Evolutionary conservation across 345 rosid genomes (phyloP), one percentile per base, ranked within the genome.

Genomic region (Boechera stricta): DNA sequence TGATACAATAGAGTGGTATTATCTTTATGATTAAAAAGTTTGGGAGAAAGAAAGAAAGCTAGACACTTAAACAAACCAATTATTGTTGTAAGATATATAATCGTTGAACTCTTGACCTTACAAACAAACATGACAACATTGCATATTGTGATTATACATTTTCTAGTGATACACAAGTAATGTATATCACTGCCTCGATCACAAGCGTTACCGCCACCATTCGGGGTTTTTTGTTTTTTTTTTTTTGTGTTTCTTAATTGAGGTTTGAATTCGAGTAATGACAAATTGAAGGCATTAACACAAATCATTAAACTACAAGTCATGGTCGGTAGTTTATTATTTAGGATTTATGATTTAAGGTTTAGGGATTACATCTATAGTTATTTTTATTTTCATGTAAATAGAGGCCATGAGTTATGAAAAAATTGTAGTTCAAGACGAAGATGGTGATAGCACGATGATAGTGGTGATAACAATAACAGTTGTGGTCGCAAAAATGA

Each of bases 91-190:
- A 58, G 35, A 47, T 5, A 47, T 58, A 33, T 7, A 7, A 35
- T 45, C 16, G 5, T 58, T 59, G 1, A 45, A 21, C 47, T 21
- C n/a, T 47, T 29, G 67, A 47, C 16, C 58, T 71, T 48, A 71
- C 36, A 32, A 32, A 21, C 41, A 48, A 49, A 35, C 47, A 35
- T 7, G 64, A 59, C 4, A 35, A 16, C 45, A 2, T 4, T 1
- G 16, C 2, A 13, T 5, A 16, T 59, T 59, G 45, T 59, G 29
- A 29, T n/a, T 8, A 32, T 32, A 15, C 10, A 28, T 35, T 41
- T 41, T 10, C 3, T 54, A 56, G 55, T 45, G 29, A 18, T 56
- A 16, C 7, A 45, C 67, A 63, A 7, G 18, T 65, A 18, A 18
- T 11, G 9, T 44, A 42, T 7, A n/a, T 66, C 10, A 33, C 36